phyloP scores from a whole-genome alignment of 2,329 filamentous ascomycete genomes.

The Penicillium occitanis region DNA sequence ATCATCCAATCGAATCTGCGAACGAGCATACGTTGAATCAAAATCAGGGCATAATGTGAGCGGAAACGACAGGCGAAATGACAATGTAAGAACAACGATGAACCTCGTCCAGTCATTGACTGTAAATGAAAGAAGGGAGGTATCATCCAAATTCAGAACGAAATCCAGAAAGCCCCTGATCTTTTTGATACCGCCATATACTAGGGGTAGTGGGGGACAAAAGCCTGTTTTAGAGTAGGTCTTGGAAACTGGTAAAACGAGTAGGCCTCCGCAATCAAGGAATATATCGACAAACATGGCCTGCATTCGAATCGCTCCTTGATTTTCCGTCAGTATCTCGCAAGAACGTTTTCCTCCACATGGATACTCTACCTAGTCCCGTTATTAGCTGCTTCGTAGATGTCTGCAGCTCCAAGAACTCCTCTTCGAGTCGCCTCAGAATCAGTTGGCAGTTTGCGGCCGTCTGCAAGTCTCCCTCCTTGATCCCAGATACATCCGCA shows the following conservation, averaged over 20 bases:
- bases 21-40: slow-evolving; percentile 16
- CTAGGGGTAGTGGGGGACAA: neutral
- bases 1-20: slow-evolving; percentile 8
- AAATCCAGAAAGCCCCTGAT: slow-evolving; percentile 16
- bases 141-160: slow-evolving; percentile 3
- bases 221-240: slow-evolving; percentile 5
- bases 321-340: slow-evolving; percentile 3
- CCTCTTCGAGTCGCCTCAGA: slow-evolving; percentile 10
- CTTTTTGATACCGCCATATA: slow-evolving; percentile 5
- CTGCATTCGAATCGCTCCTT: slow-evolving; percentile 16
- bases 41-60: neutral
- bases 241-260: slow-evolving; percentile 13
- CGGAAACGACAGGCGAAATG: slow-evolving; percentile 18
- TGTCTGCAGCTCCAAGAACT: slow-evolving; percentile 14
- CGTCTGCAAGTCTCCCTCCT: neutral
- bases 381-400: neutral
- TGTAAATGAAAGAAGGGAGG: slow-evolving; percentile 18
- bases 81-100: slow-evolving; percentile 17
- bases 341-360: neutral
- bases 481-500: slow-evolving; percentile 8
- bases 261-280: slow-evolving; percentile 17
- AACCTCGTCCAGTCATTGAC: slow-evolving; percentile 19
- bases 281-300: slow-evolving; percentile 19
- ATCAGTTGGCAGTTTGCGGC: slow-evolving; percentile 4
- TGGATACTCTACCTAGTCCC: neutral